Evolutionary conservation across 805 yeast genomes (phyloP).

Genomic region (Candida anglica): DNA sequence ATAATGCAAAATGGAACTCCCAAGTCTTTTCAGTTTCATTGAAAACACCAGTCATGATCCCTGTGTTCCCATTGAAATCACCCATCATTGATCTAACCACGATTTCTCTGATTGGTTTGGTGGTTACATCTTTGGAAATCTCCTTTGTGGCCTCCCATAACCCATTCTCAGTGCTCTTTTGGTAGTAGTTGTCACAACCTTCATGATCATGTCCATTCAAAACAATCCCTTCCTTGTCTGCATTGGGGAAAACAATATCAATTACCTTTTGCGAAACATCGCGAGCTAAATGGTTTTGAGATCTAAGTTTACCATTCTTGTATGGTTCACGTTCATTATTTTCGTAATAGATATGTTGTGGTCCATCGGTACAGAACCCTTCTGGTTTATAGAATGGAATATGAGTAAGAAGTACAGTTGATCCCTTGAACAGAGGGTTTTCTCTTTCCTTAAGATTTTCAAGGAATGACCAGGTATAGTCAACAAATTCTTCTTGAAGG

Average conservation of each 20-base stretch:
- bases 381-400: constrained; percentile 80
- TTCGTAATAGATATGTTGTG: constrained; percentile 47
- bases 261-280: constrained; percentile 66
- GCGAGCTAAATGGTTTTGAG: constrained; percentile 79
- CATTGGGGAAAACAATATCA: constrained; percentile 63
- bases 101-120: constrained; percentile 58
- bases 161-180: constrained; percentile 1
- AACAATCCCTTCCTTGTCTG: constrained; percentile 67
- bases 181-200: constrained; percentile 69
- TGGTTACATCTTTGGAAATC: neutral
- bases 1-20: constrained; percentile 67
- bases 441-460: constrained; percentile 49
- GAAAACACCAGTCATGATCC: constrained; percentile 74
- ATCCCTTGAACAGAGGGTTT: constrained; percentile 54
- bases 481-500: constrained; percentile 63
- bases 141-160: constrained; percentile 14
- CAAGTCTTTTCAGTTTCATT: constrained; percentile 40
- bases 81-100: constrained; percentile 97
- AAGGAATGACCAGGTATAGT: constrained; percentile 71
- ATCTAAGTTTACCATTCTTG: constrained; percentile 65
- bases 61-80: constrained; percentile 86
- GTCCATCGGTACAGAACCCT: constrained; percentile 86
- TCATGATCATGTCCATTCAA: constrained; percentile 96
- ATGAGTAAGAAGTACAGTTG: constrained; percentile 82
- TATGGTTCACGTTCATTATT: constrained; percentile 58